Conservation (phyloP, 2,329 filamentous ascomycete genomes). For the Colletotrichum caudatum region DNA sequence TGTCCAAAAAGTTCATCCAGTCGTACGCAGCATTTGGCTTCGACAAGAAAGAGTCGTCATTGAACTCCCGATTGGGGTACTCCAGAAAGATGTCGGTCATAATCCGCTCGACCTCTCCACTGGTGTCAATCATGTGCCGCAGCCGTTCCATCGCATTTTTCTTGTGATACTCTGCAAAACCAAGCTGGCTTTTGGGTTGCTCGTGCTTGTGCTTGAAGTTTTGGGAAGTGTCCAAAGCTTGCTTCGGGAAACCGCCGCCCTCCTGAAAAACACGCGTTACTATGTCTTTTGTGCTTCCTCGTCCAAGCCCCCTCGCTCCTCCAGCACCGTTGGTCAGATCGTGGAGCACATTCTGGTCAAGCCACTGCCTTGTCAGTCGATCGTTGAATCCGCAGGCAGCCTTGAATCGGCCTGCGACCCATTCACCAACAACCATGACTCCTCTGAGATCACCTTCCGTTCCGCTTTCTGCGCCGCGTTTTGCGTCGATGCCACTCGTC, state of each 20-base stretch:
- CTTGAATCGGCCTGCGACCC: constrained; percentile 80
- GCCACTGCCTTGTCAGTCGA: constrained; percentile 78
- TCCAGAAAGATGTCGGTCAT: constrained; percentile 86
- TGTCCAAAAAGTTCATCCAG: constrained; percentile 95
- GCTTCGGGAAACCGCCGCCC: constrained; percentile 80
- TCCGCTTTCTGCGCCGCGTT: constrained; percentile 75
- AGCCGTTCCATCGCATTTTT: constrained; percentile 78
- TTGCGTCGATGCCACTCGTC: constrained; percentile 76
- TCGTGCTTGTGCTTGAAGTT: constrained; percentile 57
- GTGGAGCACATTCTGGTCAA: constrained; percentile 77
- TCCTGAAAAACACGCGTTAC: constrained; percentile 83
- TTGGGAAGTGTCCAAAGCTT: constrained; percentile 54
- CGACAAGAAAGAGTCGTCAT: constrained; percentile 90
- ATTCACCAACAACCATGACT: constrained; percentile 88
- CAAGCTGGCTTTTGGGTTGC: constrained; percentile 70
- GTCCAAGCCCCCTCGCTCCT: constrained; percentile 76
- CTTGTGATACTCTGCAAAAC: constrained; percentile 79
- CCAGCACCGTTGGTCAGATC: constrained; percentile 78
- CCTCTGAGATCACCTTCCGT: constrained; percentile 81
- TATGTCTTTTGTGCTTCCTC: constrained; percentile 79
- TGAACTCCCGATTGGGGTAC: constrained; percentile 89
- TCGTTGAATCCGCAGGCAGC: constrained; percentile 56
- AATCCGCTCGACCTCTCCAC: constrained; percentile 82
- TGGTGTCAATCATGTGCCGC: constrained; percentile 81
- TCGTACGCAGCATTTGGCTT: constrained; percentile 92